Conservation (phyloP, 2,329 filamentous ascomycete species). For the Aspergillus eucalypticola region DNA sequence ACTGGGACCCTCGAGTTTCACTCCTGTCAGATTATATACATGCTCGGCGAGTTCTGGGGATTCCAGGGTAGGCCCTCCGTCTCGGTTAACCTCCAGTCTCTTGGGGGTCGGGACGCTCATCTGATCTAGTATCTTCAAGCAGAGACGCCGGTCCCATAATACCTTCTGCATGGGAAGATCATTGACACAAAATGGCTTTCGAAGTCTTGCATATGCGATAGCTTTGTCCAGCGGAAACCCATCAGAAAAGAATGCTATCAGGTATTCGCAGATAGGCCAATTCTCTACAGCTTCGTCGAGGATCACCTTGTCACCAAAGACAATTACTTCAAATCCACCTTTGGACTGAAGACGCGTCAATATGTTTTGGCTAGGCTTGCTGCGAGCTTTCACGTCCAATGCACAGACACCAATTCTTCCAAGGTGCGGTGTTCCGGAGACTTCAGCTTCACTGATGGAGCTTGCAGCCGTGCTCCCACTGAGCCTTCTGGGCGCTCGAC, state of each 20-base stretch:
- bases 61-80: conserved; percentile 80
- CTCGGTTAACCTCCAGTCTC: conserved; percentile 85
- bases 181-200: conserved; percentile 96
- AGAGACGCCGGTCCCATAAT: conserved; percentile 91
- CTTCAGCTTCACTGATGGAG: conserved; percentile 69
- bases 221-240: conserved; percentile 97
- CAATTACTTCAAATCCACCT: conserved; percentile 91
- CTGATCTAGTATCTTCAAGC: conserved; percentile 81
- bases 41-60: conserved; percentile 78
- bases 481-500: conserved; percentile 70
- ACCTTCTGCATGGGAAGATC: conserved; percentile 97
- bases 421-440: conserved; percentile 39
- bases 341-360: conserved; percentile 87
- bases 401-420: conserved; percentile 89
- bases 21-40: conserved; percentile 76
- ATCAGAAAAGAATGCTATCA: conserved; percentile 98
- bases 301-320: conserved; percentile 98
- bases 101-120: conserved; percentile 87
- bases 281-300: conserved; percentile 95
- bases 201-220: conserved; percentile 87
- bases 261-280: conserved; percentile 93
- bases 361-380: conserved; percentile 96
- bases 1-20: conserved; percentile 70
- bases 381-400: conserved; percentile 90
- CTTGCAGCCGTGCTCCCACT: conserved; percentile 81